These are phyloP conservation scores for Melanomma pulvis-pyrius DNA, from an alignment of 495 filamentous ascomycete genomes.

Conservation along the genomic window DNA sequence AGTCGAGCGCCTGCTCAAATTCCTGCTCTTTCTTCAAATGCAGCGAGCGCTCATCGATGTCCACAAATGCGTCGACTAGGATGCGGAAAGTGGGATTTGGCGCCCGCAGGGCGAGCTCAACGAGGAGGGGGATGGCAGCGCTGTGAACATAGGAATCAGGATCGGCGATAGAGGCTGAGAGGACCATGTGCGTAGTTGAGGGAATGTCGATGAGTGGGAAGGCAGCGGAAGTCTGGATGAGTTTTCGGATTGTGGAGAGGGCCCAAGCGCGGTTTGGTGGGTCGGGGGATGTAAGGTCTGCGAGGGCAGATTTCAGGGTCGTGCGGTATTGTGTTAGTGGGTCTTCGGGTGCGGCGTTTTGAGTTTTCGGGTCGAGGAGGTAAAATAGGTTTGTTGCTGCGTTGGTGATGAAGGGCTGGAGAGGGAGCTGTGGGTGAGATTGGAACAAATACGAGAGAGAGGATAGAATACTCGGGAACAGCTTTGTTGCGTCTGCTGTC, in stretches of 20 bases:
- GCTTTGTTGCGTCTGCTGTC: neutral
- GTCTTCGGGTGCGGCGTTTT: neutral
- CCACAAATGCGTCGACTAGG: constrained; percentile 29
- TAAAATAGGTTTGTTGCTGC: constrained; percentile 22
- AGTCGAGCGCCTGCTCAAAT: constrained; percentile 39
- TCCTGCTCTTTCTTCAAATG: constrained; percentile 58
- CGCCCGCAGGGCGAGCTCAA: constrained; percentile 21
- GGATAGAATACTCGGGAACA: constrained; percentile 8
- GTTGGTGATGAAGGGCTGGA: constrained; percentile 23
- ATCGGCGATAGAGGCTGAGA: constrained; percentile 41
- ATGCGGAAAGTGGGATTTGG: constrained; percentile 27
- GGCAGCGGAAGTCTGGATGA: constrained; percentile 51
- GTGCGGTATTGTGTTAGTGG: constrained; percentile 2
- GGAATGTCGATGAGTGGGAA: constrained; percentile 34
- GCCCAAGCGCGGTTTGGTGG: constrained; percentile 79
- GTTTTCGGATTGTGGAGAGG: constrained; percentile 66
- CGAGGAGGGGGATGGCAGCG: constrained; percentile 32
- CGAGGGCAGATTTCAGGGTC: constrained; percentile 66
- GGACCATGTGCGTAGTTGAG: constrained; percentile 35
- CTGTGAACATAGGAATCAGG: constrained; percentile 47
- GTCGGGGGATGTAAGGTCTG: constrained; percentile 73
- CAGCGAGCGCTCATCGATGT: constrained; percentile 27
- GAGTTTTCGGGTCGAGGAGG: neutral
- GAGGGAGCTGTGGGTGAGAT: neutral
- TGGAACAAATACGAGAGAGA: constrained; percentile 21